These are phyloP conservation scores for Sapria himalayana DNA, from an alignment of 345 rosid genomes.

Conservation along the genomic window DNA sequence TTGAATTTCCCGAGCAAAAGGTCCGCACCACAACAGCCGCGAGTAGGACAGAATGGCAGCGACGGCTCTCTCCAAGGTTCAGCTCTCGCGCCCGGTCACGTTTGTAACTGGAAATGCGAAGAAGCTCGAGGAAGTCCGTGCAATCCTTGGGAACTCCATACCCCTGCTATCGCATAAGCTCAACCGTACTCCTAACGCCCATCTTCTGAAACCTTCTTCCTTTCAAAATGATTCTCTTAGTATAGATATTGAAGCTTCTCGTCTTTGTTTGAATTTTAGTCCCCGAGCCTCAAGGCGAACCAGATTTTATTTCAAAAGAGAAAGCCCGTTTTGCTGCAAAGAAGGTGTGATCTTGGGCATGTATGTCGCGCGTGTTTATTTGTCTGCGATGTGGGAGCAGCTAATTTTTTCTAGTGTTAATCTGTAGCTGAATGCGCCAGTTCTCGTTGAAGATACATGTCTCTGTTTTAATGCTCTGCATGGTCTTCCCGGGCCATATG, in stretches of 20 bases:
- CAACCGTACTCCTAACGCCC: slow-evolving; percentile 25
- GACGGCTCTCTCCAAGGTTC: slow-evolving; percentile 19
- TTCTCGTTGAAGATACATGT: slow-evolving; percentile 88
- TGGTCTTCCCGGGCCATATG: slow-evolving; percentile 97
- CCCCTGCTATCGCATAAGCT: slow-evolving; percentile 79
- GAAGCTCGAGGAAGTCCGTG: slow-evolving; percentile 87
- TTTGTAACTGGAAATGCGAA: slow-evolving; percentile 89
- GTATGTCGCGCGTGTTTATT: too few species aligned
- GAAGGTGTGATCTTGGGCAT: slow-evolving; percentile 17
- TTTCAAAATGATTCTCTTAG: background rate
- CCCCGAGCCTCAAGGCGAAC: slow-evolving; percentile 91
- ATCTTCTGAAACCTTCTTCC: background rate
- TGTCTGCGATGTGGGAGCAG: too few species aligned
- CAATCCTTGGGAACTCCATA: slow-evolving; percentile 57
- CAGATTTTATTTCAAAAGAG: slow-evolving; percentile 67
- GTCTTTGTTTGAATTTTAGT: slow-evolving; percentile 16
- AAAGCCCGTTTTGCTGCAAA: slow-evolving; percentile 86
- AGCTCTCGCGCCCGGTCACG: slow-evolving; percentile 56
- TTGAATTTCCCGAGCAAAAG: too few species aligned
- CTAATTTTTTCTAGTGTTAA: background rate
- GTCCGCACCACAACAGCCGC: too few species aligned
- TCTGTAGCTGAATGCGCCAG: slow-evolving; percentile 72
- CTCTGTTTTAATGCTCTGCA: slow-evolving; percentile 85
- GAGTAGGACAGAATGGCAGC: too few species aligned
- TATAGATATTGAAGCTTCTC: background rate